Base-by-base conservation (phyloP, 2,329 filamentous ascomycete species). In the Monilinia polystroma region DNA sequence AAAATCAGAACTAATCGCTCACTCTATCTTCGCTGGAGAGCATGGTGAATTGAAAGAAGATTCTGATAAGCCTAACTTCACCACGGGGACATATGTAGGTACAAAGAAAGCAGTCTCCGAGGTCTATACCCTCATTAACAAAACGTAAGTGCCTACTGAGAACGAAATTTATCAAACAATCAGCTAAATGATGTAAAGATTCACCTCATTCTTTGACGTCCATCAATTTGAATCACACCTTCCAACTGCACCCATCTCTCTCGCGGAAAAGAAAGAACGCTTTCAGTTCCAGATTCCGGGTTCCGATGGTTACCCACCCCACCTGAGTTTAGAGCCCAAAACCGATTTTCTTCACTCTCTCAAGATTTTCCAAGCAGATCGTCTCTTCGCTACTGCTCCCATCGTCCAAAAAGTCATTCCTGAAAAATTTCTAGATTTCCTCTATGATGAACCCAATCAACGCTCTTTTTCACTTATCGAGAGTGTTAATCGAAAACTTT, bases 41-140 rank as follows among this genome's bases (percentile, higher is more conserved):
- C 20, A 38, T 20, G 32, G 26, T 8, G 12, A 12, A 26, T 7
- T 26, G 56, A 35, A 60, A 12, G 29, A 59, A 26, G 12, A 38
- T n/a, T n/a, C 18, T 3, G n/a, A 10, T 4, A n/a, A n/a, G 14
- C 4, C 55, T n/a, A 66, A 60, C 23, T 52, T 66, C 6, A 26
- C 56, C 4, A 59, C 57, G 16, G 63, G 63, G 11, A 66, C 55
- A 41, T 66, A 60, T 26, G 20, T 53, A 6, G 63, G 63, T 3
- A 66, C 63, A 23, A 66, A 66, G 49, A 66, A 60, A 54, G 63
- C 63, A 2, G 18, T 66, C 20, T 66, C 63, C 3, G 63, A 66
- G 16, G 63, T 66, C 38, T 45, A 56, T 10, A 35, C 20, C 16
- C 32, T 66, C 8, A 51, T 66, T 35, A 66, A 60, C 11, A 60